Evolutionary conservation across 2,329 filamentous ascomycete species (phyloP).

Genomic region (Paraphaeosphaeria sporulosa): DNA sequence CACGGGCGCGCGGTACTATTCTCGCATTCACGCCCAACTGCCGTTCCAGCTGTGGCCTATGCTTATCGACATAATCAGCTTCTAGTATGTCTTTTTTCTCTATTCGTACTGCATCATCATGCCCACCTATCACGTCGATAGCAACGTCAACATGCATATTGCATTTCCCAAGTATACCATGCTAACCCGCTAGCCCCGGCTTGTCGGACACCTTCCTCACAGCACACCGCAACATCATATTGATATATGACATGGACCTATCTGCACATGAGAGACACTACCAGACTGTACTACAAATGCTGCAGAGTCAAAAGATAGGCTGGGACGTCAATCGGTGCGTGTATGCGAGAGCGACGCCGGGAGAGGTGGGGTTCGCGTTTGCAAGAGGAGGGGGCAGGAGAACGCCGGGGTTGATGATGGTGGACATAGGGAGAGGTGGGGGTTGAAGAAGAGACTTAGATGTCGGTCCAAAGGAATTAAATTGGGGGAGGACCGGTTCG

Average conservation of each 20-base stretch:
- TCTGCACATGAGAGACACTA: background rate
- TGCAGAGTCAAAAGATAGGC: conserved; percentile 9
- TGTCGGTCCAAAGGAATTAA: background rate
- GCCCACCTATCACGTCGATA: no score
- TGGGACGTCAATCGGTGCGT: conserved; percentile 9
- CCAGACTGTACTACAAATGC: conserved; percentile 4
- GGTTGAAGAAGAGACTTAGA: background rate
- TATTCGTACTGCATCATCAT: no score
- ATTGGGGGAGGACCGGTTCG: background rate
- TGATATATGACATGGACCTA: conserved; percentile 5
- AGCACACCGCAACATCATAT: conserved; percentile 9
- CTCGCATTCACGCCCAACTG: conserved; percentile 1
- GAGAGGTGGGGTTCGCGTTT: conserved; percentile 4
- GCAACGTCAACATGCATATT: background rate
- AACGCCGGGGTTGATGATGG: conserved; percentile 8
- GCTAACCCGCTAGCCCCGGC: background rate
- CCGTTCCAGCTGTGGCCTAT: background rate
- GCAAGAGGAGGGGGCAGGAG: conserved; percentile 1
- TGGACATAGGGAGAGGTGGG: conserved; percentile 3
- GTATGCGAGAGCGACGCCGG: background rate
- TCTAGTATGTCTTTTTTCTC: conserved; percentile 3
- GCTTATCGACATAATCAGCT: conserved; percentile 1
- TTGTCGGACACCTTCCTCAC: conserved; percentile 4
- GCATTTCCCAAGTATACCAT: background rate
- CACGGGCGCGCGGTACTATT: conserved; percentile 5